These are phyloP conservation scores for Phytophthora niederhauseri DNA, from an alignment of 352 stramenopile genomes.

Conservation along the genomic window DNA sequence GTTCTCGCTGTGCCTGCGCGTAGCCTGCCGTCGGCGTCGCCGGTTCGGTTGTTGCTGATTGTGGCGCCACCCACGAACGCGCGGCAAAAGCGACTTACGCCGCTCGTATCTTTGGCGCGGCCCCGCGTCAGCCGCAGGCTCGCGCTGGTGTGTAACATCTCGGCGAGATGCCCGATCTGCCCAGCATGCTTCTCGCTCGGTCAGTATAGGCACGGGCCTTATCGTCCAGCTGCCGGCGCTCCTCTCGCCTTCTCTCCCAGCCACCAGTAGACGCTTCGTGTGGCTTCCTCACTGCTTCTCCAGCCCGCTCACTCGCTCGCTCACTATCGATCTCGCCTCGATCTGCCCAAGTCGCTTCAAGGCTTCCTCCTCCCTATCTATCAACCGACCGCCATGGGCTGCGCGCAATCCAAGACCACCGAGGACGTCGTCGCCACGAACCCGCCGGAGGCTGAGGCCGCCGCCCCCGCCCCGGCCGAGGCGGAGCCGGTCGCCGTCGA, in stretches of 20 bases:
- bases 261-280: not conserved
- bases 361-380: conserved; percentile 22
- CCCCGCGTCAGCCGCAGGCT: conserved; percentile 12
- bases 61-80: conserved; percentile 20
- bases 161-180: not conserved
- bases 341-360: conserved; percentile 28
- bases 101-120: conserved; percentile 27
- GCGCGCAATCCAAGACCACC: conserved; percentile 70
- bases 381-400: conserved; percentile 56
- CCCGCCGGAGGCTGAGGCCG: conserved; percentile 13
- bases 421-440: conserved; percentile 41
- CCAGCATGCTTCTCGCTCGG: conserved; percentile 3
- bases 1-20: not conserved
- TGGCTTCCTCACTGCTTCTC: not conserved
- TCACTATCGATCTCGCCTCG: conserved; percentile 46
- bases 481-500: conserved; percentile 8
- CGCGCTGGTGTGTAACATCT: conserved; percentile 16
- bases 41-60: conserved; percentile 22
- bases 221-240: conserved; percentile 29
- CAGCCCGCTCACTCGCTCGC: conserved; percentile 3
- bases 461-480: not conserved
- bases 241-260: conserved; percentile 5
- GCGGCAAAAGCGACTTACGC: conserved; percentile 19
- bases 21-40: too few relatives aligned
- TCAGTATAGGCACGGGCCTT: conserved; percentile 21